Base-by-base conservation (phyloP, 2,329 filamentous ascomycete genomes). In the Pseudogymnoascus sp. region DNA sequence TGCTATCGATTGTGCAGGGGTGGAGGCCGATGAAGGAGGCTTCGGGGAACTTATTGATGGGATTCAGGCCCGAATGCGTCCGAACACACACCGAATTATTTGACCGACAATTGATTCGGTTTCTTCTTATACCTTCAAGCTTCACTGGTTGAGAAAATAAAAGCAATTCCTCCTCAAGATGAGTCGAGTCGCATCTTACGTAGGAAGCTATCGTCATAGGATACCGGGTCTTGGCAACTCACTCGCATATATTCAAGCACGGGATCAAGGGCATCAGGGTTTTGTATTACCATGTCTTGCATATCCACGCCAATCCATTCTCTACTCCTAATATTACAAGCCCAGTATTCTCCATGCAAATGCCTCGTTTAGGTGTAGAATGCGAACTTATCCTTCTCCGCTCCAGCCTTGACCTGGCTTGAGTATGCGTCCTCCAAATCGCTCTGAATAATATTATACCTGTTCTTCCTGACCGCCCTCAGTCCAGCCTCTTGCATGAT, bases 401-500 rank as follows among this genome's bases (percentile, higher is more conserved):
- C 56, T 1, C 31, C 56, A 14, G 56, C 91, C 86, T 98, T 98
- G 73, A 99, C 95, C 77, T 99, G 95, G 78, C 88, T 91, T 40
- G 92, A 93, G 78, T 99, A 99, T 50, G 95, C 95, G 76, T 98
- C 95, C 78, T 99, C 95, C 67, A 99, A 81, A 78, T 99, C 95
- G 66, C 84, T 87, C 81, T 99, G 95, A 72, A 99, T 98, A 75
- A 99, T 99, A 78, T 99, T 98, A 79, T 99, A 99, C 72, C 95
- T 83, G 79, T 99, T 98, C 87, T 97, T 98, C 72, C 93, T 85
- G 68, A 98, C 93, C 26, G 93, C 93, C 69, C 93, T 86, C 70
- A 99, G 82, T 69, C 95, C 95, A 33, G 95, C 95, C 79, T 99
- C 95, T 78, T 99, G 95, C 95, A 99, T 99, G 75, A 99, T 96